Evolutionary conservation across 139 green algal species (phyloP).

Genomic region (Choricystis sp.): DNA sequence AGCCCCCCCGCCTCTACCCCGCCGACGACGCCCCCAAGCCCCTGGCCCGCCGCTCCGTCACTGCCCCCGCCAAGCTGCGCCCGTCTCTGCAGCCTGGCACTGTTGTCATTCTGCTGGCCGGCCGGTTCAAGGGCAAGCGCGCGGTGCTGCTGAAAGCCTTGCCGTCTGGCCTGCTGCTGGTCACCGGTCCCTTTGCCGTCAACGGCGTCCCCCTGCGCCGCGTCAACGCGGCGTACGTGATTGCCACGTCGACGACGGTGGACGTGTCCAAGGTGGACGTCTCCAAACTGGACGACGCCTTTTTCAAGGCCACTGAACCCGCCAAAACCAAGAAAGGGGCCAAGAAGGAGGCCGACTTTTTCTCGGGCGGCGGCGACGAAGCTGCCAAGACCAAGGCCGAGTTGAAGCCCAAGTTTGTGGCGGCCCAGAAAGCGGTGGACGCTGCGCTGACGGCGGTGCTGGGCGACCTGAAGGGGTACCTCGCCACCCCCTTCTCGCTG

Average conservation of each 20-base stretch:
- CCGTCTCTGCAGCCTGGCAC: slow-evolving; percentile 85
- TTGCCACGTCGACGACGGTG: slow-evolving; percentile 92
- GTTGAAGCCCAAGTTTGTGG: slow-evolving; percentile 67
- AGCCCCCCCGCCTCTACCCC: slow-evolving; percentile 78
- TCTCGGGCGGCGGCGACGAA: slow-evolving; percentile 24
- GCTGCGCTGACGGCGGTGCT: slow-evolving; percentile 14
- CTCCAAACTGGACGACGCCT: slow-evolving; percentile 70
- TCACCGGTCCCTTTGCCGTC: slow-evolving; percentile 89
- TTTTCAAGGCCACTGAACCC: slow-evolving; percentile 83
- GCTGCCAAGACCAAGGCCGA: slow-evolving; percentile 53
- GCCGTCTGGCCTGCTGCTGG: slow-evolving; percentile 77
- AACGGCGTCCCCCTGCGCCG: slow-evolving; percentile 91
- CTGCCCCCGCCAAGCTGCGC: slow-evolving; percentile 75
- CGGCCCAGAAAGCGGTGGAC: slow-evolving; percentile 87
- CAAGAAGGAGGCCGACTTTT: slow-evolving; percentile 75
- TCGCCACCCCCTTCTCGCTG: slow-evolving; percentile 79
- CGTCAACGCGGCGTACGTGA: slow-evolving; percentile 95
- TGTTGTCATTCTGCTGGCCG: slow-evolving; percentile 92
- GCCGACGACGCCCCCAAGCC: slow-evolving; percentile 79
- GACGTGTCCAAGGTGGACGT: slow-evolving; percentile 56
- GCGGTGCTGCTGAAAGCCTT: slow-evolving; percentile 95
- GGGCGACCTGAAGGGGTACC: slow-evolving; percentile 80
- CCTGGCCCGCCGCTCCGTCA: slow-evolving; percentile 33
- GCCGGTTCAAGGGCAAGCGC: slow-evolving; percentile 96
- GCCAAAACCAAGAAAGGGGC: slow-evolving; percentile 52